These are phyloP conservation scores for Poa pratensis DNA, from an alignment of 176 grass and related monocot species.

Conservation along the genomic window DNA sequence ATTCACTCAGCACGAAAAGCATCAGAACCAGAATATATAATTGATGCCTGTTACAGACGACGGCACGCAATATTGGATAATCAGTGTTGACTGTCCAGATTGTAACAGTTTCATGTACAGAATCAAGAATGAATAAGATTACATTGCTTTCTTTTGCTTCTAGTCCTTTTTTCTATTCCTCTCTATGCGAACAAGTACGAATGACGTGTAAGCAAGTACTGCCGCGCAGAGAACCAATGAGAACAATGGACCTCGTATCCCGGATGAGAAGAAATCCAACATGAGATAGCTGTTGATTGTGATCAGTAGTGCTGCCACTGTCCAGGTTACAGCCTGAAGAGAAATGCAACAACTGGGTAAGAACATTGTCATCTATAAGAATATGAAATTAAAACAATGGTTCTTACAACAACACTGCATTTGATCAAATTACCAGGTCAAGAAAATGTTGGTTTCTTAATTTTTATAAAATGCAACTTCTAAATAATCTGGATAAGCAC, in stretches of 20 bases:
- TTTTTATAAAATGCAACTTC: no score
- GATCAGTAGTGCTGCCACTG: constrained; percentile 75
- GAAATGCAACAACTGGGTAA: not conserved
- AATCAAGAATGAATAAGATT: constrained; percentile 27
- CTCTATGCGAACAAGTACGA: constrained; percentile 42
- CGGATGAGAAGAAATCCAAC: constrained; percentile 82
- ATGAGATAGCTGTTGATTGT: constrained; percentile 89
- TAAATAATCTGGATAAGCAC: no score
- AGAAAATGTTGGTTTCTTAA: no score
- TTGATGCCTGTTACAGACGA: not conserved
- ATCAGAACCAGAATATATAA: not conserved
- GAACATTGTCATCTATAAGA: not conserved
- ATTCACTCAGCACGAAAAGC: not conserved
- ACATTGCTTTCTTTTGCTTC: constrained; percentile 15
- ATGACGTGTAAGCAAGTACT: constrained; percentile 56
- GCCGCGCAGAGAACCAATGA: constrained; percentile 53
- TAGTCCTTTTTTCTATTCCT: not conserved
- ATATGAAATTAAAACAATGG: not conserved
- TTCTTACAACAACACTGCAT: not conserved
- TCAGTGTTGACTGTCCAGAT: not conserved
- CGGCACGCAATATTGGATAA: not conserved
- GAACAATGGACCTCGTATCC: constrained; percentile 63
- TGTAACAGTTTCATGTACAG: constrained; percentile 4
- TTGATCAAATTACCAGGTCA: no score
- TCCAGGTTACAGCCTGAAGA: constrained; percentile 72